A percentile compares a stretch with the other conserved stretches of the same genome.
These are phyloP conservation scores for Penicillium silybi DNA, from an alignment of 495 filamentous ascomycete genomes.

Conservation along the genomic window DNA sequence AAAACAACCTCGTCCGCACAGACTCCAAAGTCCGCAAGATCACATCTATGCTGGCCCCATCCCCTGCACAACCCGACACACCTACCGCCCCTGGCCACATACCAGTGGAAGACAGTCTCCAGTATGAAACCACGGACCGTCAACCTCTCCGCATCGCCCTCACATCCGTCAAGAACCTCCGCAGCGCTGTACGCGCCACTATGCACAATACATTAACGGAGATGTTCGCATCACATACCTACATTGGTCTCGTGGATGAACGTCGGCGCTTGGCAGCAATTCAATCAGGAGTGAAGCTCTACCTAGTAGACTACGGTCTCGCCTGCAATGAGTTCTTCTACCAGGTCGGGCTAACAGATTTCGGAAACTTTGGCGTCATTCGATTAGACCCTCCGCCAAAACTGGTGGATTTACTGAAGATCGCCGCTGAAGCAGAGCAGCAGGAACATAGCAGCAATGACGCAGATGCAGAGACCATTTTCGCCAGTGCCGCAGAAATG, in stretches of 20 bases:
- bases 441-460: conserved; percentile 20
- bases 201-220: conserved; percentile 92
- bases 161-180: conserved; percentile 79
- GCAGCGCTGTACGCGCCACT: conserved; percentile 70
- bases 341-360: conserved; percentile 92
- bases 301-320: conserved; percentile 90
- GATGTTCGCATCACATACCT: conserved; percentile 83
- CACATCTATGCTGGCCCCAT: conserved; percentile 79
- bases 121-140: conserved; percentile 69
- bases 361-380: conserved; percentile 90
- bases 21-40: conserved; percentile 91
- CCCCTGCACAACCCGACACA: conserved; percentile 14
- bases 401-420: conserved; percentile 62
- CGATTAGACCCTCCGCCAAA: conserved; percentile 71
- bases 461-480: conserved; percentile 57
- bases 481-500: conserved; percentile 58
- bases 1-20: conserved; percentile 87
- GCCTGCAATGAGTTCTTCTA: conserved; percentile 92
- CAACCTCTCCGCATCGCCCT: conserved; percentile 64
- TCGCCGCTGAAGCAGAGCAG: conserved; percentile 68
- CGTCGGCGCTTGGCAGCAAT: conserved; percentile 83
- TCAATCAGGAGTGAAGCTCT: conserved; percentile 89
- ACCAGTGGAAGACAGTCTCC: conserved; percentile 45
- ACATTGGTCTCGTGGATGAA: conserved; percentile 90
- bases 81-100: conserved; percentile 14